Evolutionary conservation across 768 basidiomycete genomes (phyloP).

Genomic region (Baorangia bicolor): DNA sequence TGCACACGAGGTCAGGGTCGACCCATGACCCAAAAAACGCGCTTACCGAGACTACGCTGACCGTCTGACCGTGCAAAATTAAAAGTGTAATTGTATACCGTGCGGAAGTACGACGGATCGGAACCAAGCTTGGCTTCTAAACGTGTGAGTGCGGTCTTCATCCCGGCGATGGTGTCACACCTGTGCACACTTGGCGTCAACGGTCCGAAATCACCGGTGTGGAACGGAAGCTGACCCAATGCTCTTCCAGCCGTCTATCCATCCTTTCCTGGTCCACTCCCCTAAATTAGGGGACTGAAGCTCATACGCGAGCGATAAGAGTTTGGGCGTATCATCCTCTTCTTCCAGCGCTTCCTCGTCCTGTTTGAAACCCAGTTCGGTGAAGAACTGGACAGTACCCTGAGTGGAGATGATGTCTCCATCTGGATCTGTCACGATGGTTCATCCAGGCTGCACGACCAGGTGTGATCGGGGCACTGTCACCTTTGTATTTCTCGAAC

Average conservation of each 20-base stretch:
- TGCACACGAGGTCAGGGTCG: constrained; percentile 27
- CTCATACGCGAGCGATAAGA: constrained; percentile 80
- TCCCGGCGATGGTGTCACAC: constrained; percentile 60
- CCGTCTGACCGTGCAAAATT: constrained; percentile 74
- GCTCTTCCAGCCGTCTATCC: constrained; percentile 79
- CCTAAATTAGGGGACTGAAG: constrained; percentile 74
- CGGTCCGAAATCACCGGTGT: constrained; percentile 2
- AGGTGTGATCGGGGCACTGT: constrained; percentile 3
- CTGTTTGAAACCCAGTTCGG: constrained; percentile 27
- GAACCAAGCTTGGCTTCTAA: constrained; percentile 60
- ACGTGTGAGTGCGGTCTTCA: constrained; percentile 54
- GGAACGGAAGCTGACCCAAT: constrained; percentile 51
- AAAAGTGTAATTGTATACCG: constrained; percentile 80
- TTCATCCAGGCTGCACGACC: constrained; percentile 1
- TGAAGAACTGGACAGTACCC: constrained; percentile 76
- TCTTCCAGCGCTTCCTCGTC: constrained; percentile 55
- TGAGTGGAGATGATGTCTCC: constrained; percentile 68
- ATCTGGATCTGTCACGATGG: constrained; percentile 47
- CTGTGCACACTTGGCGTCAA: constrained; percentile 36
- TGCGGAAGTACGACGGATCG: constrained; percentile 68
- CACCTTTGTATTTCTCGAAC: constrained; percentile 73
- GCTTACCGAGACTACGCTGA: constrained; percentile 75
- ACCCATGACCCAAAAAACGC: not conserved
- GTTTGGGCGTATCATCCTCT: constrained; percentile 71
- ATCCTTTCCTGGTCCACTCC: constrained; percentile 66